Evolutionary conservation across 75 land plant species (phyloP), one percentile per base, ranked within the genome.

Genomic region (Cryptomeria japonica): DNA sequence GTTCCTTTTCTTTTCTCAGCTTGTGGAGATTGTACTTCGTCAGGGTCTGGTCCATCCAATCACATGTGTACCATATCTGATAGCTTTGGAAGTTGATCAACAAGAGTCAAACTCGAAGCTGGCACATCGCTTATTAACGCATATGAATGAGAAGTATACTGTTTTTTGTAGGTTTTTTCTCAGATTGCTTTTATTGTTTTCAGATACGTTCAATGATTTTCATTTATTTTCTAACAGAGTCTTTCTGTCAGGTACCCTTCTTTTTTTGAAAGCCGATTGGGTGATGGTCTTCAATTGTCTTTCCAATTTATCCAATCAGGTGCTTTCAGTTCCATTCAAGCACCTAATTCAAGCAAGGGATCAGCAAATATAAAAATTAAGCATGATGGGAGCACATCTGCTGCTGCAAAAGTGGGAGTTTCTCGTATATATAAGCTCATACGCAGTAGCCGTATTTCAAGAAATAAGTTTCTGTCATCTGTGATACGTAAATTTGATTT

Each of bases 41-140:
- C 99, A 98, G 87, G 99, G 99, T 80, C 93, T 98, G 87, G 99
- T 97, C 64, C 99, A 98, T 91, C 99, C 99, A 78, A 98, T 98
- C 85, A 98, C 99, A 42, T 97, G 97, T 89, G 99, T 98, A 76
- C 99, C 99, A 53, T 92, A 95, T 85, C 95, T 98, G 28, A 96
- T 98, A 83, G 99, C 99, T 84, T 92, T 98, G 86, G 99, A 98
- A 91, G 95, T 95, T 83, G 99, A 98, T 91, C 99, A 98, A 37
- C 88, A 83, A 47, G 99, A 97, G 87, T 88, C 76, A 34, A 98
- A 97, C 84, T 91, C 95, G 49, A 98, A 98, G 92, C 87, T 98
- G 93, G 99, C 99, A 46, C 99, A 98, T 90, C 96, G 95, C 16
- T 90, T 98, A 85, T 92, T 98, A 80, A 91, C 93, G 91, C 92